Evolutionary conservation across 768 basidiomycete genomes (phyloP).

Genomic region (Gloeostereum incarnatum): DNA sequence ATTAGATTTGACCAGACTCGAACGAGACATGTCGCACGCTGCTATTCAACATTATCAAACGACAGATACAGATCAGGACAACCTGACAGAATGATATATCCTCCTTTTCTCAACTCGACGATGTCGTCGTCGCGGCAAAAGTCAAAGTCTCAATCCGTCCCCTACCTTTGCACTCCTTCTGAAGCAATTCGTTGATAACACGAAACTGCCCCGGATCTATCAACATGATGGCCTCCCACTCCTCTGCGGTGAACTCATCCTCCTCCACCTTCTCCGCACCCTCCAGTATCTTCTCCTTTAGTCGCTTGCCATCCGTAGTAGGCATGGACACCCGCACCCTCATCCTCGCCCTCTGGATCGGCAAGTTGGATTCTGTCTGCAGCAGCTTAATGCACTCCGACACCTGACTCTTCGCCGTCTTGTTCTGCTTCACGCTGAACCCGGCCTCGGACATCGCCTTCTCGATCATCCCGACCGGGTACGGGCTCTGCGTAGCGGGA

Average conservation of each 20-base stretch:
- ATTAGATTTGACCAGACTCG: neutral
- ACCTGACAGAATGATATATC: constrained; percentile 3
- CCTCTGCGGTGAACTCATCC: constrained; percentile 59
- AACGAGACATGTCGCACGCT: no score
- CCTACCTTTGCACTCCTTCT: constrained; percentile 84
- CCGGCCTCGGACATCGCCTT: constrained; percentile 96
- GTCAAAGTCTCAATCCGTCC: constrained; percentile 80
- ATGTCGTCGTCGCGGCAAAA: constrained; percentile 50
- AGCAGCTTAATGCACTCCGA: constrained; percentile 82
- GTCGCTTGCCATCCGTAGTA: constrained; percentile 46
- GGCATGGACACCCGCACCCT: constrained; percentile 79
- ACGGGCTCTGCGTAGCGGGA: constrained; percentile 79
- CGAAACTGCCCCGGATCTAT: constrained; percentile 94
- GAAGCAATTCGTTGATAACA: constrained; percentile 79
- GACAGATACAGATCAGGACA: constrained; percentile 4
- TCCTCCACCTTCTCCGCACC: constrained; percentile 79
- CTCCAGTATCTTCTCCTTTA: constrained; percentile 65
- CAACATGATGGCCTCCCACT: constrained; percentile 83
- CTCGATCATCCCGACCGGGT: constrained; percentile 93
- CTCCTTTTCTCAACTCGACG: neutral
- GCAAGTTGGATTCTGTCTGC: constrained; percentile 76
- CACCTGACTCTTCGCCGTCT: constrained; percentile 93
- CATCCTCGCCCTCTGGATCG: constrained; percentile 92
- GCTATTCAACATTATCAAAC: neutral
- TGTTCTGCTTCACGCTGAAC: constrained; percentile 81